These are phyloP conservation scores for Pichia nakasei DNA, from an alignment of 805 yeast genomes.

Conservation along the genomic window DNA sequence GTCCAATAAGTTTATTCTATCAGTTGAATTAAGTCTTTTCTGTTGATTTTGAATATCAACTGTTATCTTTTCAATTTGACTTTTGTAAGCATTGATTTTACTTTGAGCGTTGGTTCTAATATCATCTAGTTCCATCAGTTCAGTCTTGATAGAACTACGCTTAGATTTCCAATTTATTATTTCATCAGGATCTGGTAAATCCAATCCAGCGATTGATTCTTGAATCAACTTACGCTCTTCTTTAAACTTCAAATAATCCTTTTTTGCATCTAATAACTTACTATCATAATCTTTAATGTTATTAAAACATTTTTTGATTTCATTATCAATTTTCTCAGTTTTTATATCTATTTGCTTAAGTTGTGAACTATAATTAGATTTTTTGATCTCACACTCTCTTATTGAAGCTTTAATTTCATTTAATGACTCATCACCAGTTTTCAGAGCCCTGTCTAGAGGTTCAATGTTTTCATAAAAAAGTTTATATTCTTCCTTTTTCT, in stretches of 20 bases:
- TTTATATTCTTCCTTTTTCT: conserved; percentile 15
- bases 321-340: conserved; percentile 14
- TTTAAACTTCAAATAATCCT: conserved; percentile 23
- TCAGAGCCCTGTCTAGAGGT: conserved; percentile 17
- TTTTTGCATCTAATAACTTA: conserved; percentile 30
- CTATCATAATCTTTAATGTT: conserved; percentile 27
- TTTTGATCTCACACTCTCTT: background rate
- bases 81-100: conserved; percentile 10
- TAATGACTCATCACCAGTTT: conserved; percentile 6
- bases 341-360: conserved; percentile 1
- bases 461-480: conserved; percentile 17
- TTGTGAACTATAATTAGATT: background rate
- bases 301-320: conserved; percentile 25
- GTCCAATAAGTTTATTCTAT: conserved; percentile 42
- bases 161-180: conserved; percentile 17
- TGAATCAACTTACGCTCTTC: conserved; percentile 10
- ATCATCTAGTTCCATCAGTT: conserved; percentile 14
- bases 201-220: conserved; percentile 10
- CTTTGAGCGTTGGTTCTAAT: conserved; percentile 11
- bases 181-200: conserved; percentile 14
- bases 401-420: conserved; percentile 6
- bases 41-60: conserved; percentile 11
- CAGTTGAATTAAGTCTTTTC: conserved; percentile 33
- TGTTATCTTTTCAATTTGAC: conserved; percentile 14
- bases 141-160: conserved; percentile 20